Conservation (phyloP, 108 stramenopile species). For the Nannochloropsis salina region DNA sequence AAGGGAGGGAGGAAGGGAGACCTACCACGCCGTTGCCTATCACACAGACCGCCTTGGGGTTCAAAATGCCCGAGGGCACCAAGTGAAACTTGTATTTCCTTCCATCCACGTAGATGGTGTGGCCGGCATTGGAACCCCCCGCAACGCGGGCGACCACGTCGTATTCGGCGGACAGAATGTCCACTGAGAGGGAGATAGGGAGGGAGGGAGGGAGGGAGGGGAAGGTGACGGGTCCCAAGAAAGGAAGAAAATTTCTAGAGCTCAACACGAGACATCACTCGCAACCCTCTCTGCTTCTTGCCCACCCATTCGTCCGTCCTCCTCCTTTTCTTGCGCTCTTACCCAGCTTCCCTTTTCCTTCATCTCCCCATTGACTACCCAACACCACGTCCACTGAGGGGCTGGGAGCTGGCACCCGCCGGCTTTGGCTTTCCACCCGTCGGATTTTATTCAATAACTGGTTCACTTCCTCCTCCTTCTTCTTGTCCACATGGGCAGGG, state of each 20-base stretch:
- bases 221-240: not conserved
- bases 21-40: constrained; percentile 51
- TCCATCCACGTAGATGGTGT: constrained; percentile 83
- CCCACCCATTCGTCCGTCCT: not conserved
- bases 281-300: constrained; percentile 31
- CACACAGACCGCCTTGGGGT: constrained; percentile 73
- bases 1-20: not conserved
- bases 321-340: not conserved
- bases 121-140: constrained; percentile 39
- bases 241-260: not conserved
- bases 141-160: constrained; percentile 92
- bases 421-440: not conserved
- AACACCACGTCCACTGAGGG: constrained; percentile 63
- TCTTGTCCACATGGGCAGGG: constrained; percentile 5
- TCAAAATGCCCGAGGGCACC: constrained; percentile 89
- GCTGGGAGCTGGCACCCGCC: constrained; percentile 20
- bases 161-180: constrained; percentile 60
- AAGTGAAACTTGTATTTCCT: constrained; percentile 99
- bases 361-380: constrained; percentile 97
- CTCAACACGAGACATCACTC: not conserved
- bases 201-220: not conserved
- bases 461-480: not conserved
- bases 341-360: constrained; percentile 98
- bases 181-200: constrained; percentile 11
- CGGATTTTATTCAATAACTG: not conserved